Evolutionary conservation across 441 rosid species (phyloP), one percentile per base, ranked within the genome.

Genomic region (Corymbia calophylla): DNA sequence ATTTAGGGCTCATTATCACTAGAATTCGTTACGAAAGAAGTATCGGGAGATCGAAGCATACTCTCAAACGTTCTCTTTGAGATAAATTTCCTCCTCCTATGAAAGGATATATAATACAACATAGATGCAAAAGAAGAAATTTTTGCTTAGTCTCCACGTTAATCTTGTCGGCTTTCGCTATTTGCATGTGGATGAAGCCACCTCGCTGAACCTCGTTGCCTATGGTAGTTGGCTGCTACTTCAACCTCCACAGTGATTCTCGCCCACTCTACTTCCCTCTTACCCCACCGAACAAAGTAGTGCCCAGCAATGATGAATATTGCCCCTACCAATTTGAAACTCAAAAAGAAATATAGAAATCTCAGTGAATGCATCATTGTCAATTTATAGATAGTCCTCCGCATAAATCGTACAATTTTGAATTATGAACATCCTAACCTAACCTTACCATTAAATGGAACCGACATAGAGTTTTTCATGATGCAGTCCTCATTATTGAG

Each of bases 221-320:
- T 15, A 17, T 17, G 19, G 73, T 64, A 64, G 19, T 64, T n/a
- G 21, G 73, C 19, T 64, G 16, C 19, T 64, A 29, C 73, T 64
- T 64, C 85, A 80, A 73, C 89, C 58, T 87, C 93, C 85, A 90
- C 73, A 12, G 44, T 73, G 25, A 14, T 86, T 51, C 58, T 84
- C 19, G 31, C 53, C 29, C 84, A 91, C 35, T 89, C 92, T 55
- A 60, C 62, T 93, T 97, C 99, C 91, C 87, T 94, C 90, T 96
- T 94, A 23, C 99, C 99, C 99, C 97, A 97, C 8, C 95, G 93
- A 54, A 97, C 99, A 1, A 93, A 94, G 60, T 96, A 96, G 6
- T 96, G 94, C 27, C 97, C 99, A 7, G 87, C 93, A 47, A 97
- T 92, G 21, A 97, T 96, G 91, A 97, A 89, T 35, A 93, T 87